Evolutionary conservation across 2,329 filamentous ascomycete species (phyloP), one percentile per base, ranked within the genome.

Genomic region (Aspergillus chevalieri): DNA sequence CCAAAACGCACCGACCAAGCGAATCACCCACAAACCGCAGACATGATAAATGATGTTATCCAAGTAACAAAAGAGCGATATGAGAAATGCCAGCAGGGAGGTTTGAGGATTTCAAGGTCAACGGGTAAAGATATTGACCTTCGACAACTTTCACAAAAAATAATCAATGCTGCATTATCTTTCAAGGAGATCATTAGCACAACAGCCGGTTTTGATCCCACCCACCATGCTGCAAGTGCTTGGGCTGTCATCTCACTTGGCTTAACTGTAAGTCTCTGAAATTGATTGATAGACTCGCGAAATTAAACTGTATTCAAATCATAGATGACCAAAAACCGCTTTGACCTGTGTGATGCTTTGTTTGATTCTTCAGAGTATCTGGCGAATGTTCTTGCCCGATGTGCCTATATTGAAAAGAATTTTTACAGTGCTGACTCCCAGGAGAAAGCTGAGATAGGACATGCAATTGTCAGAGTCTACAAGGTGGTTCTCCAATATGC

Each of bases 321-420:
- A 19, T 41, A 58, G 56, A 54, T 58, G 47, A 28, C 44, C 3
- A 36, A 56, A 48, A 59, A 57, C 33, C 33, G 47, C 34, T 34
- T 2, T 26, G n/a, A 56, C 10, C 28, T 39, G 10, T 49, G 44
- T 14, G 43, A 51, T 51, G 44, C 52, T 7, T 41, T 54, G n/a
- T 59, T 59, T 21, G 10, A 54, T 14, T 57, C 50, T 3, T 59
- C 52, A 7, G 55, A 53, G 19, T 57, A 48, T 28, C 28, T 57
- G 28, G 39, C 48, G 17, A 47, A 57, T 30, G 17, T 48, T 21
- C 36, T 59, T 26, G 30, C 48, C 6, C 50, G 42, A 36, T 45
- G 15, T 49, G 51, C 45, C 30, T 57, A 41, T 43, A 50, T 57
- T n/a, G 52, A 59, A 38, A 43, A 39, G 26, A 46, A 52, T 3